phyloP scores from a whole-genome alignment of 1,284 basidiomycete genomes.

The Ganoderma sinense region DNA sequence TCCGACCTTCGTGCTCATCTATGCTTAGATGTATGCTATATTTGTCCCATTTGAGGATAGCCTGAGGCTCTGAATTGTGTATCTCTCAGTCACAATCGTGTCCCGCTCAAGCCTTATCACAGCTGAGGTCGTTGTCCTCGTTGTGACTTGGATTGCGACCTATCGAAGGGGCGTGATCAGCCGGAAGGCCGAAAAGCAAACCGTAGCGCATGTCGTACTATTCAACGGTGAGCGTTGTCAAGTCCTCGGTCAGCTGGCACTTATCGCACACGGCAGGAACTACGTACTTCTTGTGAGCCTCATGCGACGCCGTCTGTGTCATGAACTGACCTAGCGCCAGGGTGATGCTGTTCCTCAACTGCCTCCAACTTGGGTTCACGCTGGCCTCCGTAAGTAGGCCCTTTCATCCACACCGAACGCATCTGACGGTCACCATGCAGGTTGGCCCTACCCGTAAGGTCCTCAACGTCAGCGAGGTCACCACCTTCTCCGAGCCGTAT shows the following conservation, averaged over 20 bases:
- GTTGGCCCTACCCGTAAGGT: background rate
- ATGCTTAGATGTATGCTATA: background rate
- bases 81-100: slow-evolving; percentile 7
- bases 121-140: slow-evolving; percentile 7
- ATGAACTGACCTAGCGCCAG: background rate
- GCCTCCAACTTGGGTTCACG: background rate
- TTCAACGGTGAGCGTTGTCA: background rate
- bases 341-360: slow-evolving; percentile 5
- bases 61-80: background rate
- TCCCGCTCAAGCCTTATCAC: slow-evolving; percentile 12
- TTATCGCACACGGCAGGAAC: background rate
- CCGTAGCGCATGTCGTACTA: background rate
- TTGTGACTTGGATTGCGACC: slow-evolving; percentile 2
- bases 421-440: background rate
- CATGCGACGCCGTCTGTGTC: no score
- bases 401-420: background rate
- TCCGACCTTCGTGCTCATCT: background rate
- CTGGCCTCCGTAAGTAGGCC: background rate
- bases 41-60: no score
- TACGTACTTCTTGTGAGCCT: slow-evolving; percentile 9
- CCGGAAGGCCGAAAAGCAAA: background rate
- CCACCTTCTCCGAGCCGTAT: slow-evolving; percentile 1
- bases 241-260: no score
- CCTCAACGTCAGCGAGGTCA: slow-evolving; percentile 6
- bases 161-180: background rate